These are phyloP conservation scores for Phialophora macrospora DNA, from an alignment of 2,329 filamentous ascomycete species.

Conservation along the genomic window DNA sequence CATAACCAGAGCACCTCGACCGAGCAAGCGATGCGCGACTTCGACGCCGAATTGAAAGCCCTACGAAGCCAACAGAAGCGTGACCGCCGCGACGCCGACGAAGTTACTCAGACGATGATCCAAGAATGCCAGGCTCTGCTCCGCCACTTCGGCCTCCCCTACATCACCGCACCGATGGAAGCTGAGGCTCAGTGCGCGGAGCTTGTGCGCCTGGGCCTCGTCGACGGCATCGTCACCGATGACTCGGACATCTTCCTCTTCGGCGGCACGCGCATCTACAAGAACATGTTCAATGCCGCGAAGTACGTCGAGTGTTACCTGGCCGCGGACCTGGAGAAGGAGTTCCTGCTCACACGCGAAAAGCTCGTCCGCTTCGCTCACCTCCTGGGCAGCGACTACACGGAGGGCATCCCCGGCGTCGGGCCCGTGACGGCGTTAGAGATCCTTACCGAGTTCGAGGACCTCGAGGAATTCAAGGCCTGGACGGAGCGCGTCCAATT, in stretches of 20 bases:
- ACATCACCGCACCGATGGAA: conserved; percentile 98
- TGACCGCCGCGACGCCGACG: conserved; percentile 91
- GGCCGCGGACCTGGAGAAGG: conserved; percentile 78
- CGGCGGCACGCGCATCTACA: conserved; percentile 94
- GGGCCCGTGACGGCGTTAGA: conserved; percentile 94
- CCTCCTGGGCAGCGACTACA: conserved; percentile 91
- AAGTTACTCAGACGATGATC: conserved; percentile 96
- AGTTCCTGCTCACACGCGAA: conserved; percentile 82
- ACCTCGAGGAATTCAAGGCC: conserved; percentile 74
- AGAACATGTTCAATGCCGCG: conserved; percentile 99
- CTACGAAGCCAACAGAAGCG: conserved; percentile 95
- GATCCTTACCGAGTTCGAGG: conserved; percentile 84
- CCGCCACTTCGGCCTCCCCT: conserved; percentile 88
- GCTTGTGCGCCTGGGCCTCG: conserved; percentile 80
- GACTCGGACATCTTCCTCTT: conserved; percentile 97
- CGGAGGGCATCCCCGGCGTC: conserved; percentile 85
- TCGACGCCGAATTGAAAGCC: conserved; percentile 84
- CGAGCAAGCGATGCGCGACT: conserved; percentile 72
- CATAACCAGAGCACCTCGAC: conserved; percentile 67
- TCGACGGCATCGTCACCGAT: conserved; percentile 97
- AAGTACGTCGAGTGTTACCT: conserved; percentile 98
- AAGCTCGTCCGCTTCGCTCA: conserved; percentile 90
- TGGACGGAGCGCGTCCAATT: conserved; percentile 67
- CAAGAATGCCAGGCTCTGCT: conserved; percentile 91
- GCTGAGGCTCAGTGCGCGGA: conserved; percentile 97